Percentiles rank a stretch among this genome's conserved stretches.
phyloP scores from a whole-genome alignment of 2,329 filamentous ascomycete species.

The Penicillium nordicum region DNA sequence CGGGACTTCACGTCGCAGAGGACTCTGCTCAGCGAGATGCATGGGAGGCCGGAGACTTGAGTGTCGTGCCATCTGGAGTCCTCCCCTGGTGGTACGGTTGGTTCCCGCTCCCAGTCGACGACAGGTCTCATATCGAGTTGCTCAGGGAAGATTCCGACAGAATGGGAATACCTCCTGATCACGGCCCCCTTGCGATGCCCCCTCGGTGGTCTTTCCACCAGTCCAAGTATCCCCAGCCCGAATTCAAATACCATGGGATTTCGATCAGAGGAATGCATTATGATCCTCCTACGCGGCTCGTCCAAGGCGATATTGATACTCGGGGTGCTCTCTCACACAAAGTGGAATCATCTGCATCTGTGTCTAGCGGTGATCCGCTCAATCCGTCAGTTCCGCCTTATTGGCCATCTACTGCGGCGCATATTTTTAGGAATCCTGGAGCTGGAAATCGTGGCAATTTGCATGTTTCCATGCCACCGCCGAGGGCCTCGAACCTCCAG shows the following conservation, averaged over 20 bases:
- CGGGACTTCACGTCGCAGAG: background rate
- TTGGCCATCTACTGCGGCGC: conserved; percentile 39
- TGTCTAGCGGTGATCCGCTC: conserved; percentile 10
- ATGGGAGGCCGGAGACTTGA: background rate
- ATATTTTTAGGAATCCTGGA: conserved; percentile 33
- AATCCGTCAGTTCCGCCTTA: conserved; percentile 28
- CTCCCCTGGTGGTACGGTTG: conserved; percentile 4
- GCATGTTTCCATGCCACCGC: conserved; percentile 29
- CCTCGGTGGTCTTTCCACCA: conserved; percentile 9
- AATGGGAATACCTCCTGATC: conserved; percentile 1
- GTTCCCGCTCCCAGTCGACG: conserved; percentile 1
- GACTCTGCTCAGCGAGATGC: conserved; percentile 1
- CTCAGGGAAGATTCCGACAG: background rate
- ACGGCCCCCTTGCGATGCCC: conserved; percentile 1
- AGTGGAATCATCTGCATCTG: background rate
- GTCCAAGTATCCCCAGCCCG: conserved; percentile 11
- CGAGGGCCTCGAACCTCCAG: conserved; percentile 20
- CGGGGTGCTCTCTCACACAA: conserved; percentile 34
- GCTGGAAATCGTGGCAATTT: conserved; percentile 20
- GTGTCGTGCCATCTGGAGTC: conserved; percentile 1
- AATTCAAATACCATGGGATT: conserved; percentile 7
- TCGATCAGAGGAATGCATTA: background rate
- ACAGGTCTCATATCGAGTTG: conserved; percentile 1
- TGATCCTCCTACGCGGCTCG: conserved; percentile 5
- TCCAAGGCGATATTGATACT: conserved; percentile 46